These are phyloP conservation scores for Aethionema arabicum DNA, from an alignment of 345 rosid species.

Conservation along the genomic window DNA sequence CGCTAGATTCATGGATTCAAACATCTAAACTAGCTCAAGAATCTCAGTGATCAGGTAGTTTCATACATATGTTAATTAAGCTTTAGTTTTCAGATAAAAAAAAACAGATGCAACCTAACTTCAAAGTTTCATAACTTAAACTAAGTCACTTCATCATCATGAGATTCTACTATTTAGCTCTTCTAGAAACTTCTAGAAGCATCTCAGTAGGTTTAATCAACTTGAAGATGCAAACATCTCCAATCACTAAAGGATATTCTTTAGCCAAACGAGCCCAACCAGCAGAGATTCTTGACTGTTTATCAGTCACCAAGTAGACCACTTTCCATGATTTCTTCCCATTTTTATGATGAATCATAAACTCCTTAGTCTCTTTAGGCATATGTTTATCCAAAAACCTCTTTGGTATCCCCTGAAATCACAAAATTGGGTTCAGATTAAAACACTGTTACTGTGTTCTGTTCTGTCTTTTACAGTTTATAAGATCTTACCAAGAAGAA, in stretches of 20 bases:
- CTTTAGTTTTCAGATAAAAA: slow-evolving; percentile 23
- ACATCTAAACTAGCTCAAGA: slow-evolving; percentile 44
- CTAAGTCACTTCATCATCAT: background rate
- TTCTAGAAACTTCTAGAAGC: slow-evolving; percentile 19
- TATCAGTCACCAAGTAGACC: slow-evolving; percentile 15
- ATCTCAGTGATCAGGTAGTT: slow-evolving; percentile 26
- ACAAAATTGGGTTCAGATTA: background rate
- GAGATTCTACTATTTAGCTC: background rate
- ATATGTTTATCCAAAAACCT: slow-evolving; percentile 27
- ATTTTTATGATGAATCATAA: slow-evolving; percentile 20
- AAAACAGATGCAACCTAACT: background rate
- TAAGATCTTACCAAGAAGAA: slow-evolving; percentile 20
- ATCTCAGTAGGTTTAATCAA: slow-evolving; percentile 29
- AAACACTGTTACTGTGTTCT: slow-evolving; percentile 11
- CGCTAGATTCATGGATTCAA: slow-evolving; percentile 68
- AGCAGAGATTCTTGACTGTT: slow-evolving; percentile 30
- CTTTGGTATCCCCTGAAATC: slow-evolving; percentile 28
- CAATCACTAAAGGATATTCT: slow-evolving; percentile 17
- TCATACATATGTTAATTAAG: slow-evolving; percentile 20
- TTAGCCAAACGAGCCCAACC: slow-evolving; percentile 33
- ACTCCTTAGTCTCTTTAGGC: slow-evolving; percentile 23
- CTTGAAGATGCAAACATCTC: slow-evolving; percentile 29
- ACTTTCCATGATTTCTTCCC: slow-evolving; percentile 27
- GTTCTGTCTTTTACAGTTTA: background rate
- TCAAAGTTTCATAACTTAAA: no score